Base-by-base conservation (phyloP, 1,139 yeast species). In the Geotrichum candidum region DNA sequence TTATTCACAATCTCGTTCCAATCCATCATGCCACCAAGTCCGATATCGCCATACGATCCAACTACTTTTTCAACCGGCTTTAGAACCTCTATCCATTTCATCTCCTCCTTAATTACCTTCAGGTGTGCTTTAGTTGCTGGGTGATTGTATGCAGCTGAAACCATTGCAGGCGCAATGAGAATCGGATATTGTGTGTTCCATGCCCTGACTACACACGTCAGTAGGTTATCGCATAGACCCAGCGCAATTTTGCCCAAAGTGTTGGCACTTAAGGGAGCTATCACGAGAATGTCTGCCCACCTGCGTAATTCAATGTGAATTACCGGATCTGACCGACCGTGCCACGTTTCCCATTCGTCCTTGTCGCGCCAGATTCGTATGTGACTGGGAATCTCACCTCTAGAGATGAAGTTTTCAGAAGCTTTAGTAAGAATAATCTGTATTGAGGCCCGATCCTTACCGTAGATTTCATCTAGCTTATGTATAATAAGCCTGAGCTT, bases 11-110 rank as follows among this genome's bases (percentile, higher is more conserved):
- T 87, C 74, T 91, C 97, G 74, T 90, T 89, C 83, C 97, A 91
- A 73, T 92, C 97, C 79, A 96, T 83, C 97, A 91, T 91, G 18
- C 97, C 97, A 50, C 97, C 97, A 76, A 83, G 89, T 41, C 97
- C 97, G 65, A 92, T 91, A 70, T 91, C 97, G 63, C 98, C 97
- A 74, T 90, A 90, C 60, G 91, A 85, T 35, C 96, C 96, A 63
- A 89, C 88, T 7, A 92, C 96, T 73, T 92, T 92, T 72, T 92
- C 98, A 3, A 90, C 91, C 0, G 98, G 98, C 72, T 87, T 88
- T 68, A 92, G 77, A 27, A 91, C 82, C 69, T 90, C 96, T 62
- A 91, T 87, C 92, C 96, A 90, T 56, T 90, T 90, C 91, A 90
- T 90, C 67, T 89, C 95, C 67, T 90, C 96, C 61, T 85, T 82